Base-by-base conservation (phyloP, 2,329 filamentous ascomycete species). In the Meredithiella fracta region DNA sequence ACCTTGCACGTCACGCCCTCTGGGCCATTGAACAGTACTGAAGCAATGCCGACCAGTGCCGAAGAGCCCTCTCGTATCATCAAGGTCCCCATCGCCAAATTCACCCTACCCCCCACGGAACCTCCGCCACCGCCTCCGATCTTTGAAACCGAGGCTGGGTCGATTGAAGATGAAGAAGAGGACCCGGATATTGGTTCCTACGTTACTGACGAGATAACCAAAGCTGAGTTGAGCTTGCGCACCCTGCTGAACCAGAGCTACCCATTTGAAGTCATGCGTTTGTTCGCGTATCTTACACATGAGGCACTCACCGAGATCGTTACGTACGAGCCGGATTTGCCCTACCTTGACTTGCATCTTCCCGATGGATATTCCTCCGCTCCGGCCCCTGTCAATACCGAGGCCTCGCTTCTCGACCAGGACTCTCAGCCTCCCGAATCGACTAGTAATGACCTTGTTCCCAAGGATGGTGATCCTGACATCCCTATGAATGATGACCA, bases 161-260 rank as follows among this genome's bases (percentile, higher is more conserved):
- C 57, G 22, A 56, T 59, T 11, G 57, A 56, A 3, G 70, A 72
- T 50, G 67, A 70, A 0, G 76, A 79, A 55, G 40, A 44, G 20
- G 73, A 72, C 11, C 60, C 73, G 53, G 59, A 80, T 47, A 75
- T 80, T 67, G 76, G 72, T 17, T 75, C 77, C 53, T 76, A 76
- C 58, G 78, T 80, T 54, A 70, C 73, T 54, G 68, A 68, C 54
- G 69, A 78, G 60, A 78, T 80, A 38, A 64, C 68, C 44, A 75
- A 78, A 62, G 70, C 72, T 1, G 72, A 79, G 59, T 66, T 66
- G 0, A 70, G 76, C 55, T 62, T 80, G 29, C 69, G 69, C 58
- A 73, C 71, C 52, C 64, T 79, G 5, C 62, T 69, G 57, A 62
- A 68, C 58, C 62, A 71, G 58, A 59, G 64, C 59, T 57, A 73